phyloP scores from a whole-genome alignment of 345 rosid species.

The Crucihimalaya himalaica region DNA sequence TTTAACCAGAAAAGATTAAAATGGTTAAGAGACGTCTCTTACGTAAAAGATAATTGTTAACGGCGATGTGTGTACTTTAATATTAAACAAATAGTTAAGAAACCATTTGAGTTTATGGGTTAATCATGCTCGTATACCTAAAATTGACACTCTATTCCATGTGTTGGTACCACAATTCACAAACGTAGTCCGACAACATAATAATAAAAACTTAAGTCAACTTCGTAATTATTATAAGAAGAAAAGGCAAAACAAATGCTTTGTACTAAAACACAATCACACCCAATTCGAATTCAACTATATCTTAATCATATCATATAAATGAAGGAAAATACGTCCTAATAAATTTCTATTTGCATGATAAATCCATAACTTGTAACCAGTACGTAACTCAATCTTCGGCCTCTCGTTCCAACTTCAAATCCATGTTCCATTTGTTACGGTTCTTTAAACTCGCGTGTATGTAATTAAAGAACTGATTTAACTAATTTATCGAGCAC shows the following conservation, averaged over 20 bases:
- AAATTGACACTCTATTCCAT: slow-evolving; percentile 17
- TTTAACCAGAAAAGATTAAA: too few species aligned
- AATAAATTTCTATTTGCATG: slow-evolving; percentile 2
- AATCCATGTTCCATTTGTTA: slow-evolving; percentile 3
- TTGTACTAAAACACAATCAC: slow-evolving; percentile 25
- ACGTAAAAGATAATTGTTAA: too few species aligned
- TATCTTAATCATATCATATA: background rate
- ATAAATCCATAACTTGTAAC: background rate
- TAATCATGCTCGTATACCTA: too few species aligned
- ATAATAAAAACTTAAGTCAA: slow-evolving; percentile 19
- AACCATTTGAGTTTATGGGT: too few species aligned
- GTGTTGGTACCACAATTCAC: slow-evolving; percentile 19
- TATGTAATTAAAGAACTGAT: background rate
- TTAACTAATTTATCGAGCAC: too few species aligned
- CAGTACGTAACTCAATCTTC: slow-evolving; percentile 16
- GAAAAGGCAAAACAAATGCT: background rate
- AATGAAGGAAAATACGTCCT: background rate
- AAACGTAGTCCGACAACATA: slow-evolving; percentile 14
- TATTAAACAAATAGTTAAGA: too few species aligned
- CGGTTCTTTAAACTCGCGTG: slow-evolving; percentile 27
- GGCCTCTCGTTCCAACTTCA: background rate
- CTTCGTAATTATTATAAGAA: slow-evolving; percentile 1
- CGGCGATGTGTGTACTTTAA: too few species aligned
- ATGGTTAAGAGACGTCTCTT: too few species aligned
- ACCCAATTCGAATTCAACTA: slow-evolving; percentile 23